Percentiles rank a stretch among this genome's conserved stretches.
phyloP scores from a whole-genome alignment of 2,329 filamentous ascomycete species.

The Monosporascus cannonballus region DNA sequence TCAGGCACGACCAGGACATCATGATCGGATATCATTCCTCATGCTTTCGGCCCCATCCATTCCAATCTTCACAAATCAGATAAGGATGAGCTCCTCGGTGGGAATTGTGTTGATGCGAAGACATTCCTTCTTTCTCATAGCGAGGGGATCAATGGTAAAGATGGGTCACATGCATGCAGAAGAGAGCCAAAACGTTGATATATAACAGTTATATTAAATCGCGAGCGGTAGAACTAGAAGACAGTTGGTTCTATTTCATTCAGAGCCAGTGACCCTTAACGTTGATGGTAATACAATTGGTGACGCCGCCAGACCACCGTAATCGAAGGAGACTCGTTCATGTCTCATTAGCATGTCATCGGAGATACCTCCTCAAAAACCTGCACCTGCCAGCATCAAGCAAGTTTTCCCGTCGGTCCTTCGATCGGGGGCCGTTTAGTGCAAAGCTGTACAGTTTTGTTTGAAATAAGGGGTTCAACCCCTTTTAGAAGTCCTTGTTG shows the following conservation, averaged over 20 bases:
- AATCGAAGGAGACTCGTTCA: constrained; percentile 10
- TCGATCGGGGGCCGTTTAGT: background rate
- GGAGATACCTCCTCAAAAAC: background rate
- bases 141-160: too few species aligned
- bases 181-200: background rate
- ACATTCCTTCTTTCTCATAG: too few species aligned
- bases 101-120: too few species aligned
- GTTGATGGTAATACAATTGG: background rate
- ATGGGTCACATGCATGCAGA: background rate
- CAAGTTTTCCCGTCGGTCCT: background rate
- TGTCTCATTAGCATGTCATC: background rate
- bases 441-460: background rate
- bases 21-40: too few species aligned
- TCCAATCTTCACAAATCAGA: too few species aligned
- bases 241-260: background rate
- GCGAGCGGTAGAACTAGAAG: background rate
- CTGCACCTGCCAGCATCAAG: background rate
- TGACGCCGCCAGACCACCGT: background rate
- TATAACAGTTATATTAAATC: background rate
- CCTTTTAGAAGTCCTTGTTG: constrained; percentile 12
- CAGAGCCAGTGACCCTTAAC: background rate
- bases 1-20: too few species aligned
- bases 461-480: background rate
- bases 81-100: too few species aligned
- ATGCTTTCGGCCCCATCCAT: too few species aligned